A percentile compares a stretch with the other conserved stretches of the same genome.
Evolutionary conservation across 2,329 filamentous ascomycete species (phyloP).

Genomic region (Shiraia sp.): DNA sequence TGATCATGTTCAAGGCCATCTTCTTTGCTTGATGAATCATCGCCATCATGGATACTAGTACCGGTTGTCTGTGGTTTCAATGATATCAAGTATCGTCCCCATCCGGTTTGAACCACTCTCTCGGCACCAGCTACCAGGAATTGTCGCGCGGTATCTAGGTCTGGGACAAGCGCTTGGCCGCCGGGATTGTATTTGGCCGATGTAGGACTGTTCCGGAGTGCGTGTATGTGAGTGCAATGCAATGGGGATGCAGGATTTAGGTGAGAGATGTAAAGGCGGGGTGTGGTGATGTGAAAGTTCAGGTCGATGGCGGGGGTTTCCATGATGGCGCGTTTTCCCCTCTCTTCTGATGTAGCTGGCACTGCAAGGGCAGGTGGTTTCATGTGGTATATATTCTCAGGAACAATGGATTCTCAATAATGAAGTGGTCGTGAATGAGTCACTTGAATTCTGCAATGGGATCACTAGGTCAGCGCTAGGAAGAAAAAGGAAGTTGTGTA

Average conservation of each 20-base stretch:
- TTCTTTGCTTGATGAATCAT: too few species aligned
- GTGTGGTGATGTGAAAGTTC: conserved; percentile 3
- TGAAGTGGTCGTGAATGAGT: too few species aligned
- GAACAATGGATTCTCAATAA: too few species aligned
- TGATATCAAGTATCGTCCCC: conserved; percentile 29
- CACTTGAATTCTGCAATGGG: too few species aligned
- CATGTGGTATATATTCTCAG: too few species aligned
- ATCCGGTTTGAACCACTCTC: conserved; percentile 23
- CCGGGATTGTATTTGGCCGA: neutral
- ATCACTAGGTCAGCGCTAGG: too few species aligned
- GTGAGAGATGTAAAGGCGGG: conserved; percentile 6
- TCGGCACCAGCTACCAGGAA: conserved; percentile 9
- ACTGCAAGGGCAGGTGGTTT: too few species aligned
- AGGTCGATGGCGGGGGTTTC: neutral
- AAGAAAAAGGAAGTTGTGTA: too few species aligned
- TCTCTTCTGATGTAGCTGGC: too few species aligned
- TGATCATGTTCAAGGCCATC: too few species aligned
- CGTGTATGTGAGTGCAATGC: conserved; percentile 3
- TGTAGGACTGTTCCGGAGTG: conserved; percentile 3
- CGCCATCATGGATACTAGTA: too few species aligned
- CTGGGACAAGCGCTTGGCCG: conserved; percentile 1
- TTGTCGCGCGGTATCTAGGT: conserved; percentile 15
- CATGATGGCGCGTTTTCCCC: too few species aligned
- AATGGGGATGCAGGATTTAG: neutral
- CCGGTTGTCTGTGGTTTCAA: conserved; percentile 17